These are phyloP conservation scores for Chaetomium olivaceum DNA, from an alignment of 2,329 filamentous ascomycete species.

Conservation along the genomic window DNA sequence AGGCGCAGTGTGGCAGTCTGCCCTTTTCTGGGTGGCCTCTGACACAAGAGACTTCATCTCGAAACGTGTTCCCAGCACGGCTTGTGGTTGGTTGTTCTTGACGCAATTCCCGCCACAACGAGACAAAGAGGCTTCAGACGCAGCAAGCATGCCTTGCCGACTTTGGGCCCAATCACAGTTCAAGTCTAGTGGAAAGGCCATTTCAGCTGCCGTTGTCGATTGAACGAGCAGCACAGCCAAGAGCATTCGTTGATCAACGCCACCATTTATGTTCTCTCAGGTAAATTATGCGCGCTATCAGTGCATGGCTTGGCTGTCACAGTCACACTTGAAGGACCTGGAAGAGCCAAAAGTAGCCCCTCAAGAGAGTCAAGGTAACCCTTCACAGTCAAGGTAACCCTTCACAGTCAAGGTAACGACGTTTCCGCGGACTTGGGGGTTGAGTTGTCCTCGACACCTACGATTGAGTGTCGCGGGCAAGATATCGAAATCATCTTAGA, in stretches of 20 bases:
- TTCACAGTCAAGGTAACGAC: neutral
- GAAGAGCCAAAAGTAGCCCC: neutral
- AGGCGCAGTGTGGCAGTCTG: slow-evolving; percentile 1
- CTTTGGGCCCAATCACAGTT: slow-evolving; percentile 1
- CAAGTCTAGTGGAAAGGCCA: neutral
- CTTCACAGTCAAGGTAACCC: neutral
- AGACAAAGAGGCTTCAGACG: slow-evolving; percentile 2
- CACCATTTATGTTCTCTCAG: neutral
- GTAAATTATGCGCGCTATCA: neutral
- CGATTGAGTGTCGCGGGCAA: neutral
- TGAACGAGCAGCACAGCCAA: neutral
- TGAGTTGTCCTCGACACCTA: neutral
- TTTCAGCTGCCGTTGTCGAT: neutral
- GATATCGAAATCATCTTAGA: neutral
- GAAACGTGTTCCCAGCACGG: slow-evolving; percentile 15
- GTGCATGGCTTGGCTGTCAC: neutral
- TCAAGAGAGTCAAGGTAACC: neutral
- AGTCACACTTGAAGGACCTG: neutral
- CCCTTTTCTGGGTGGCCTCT: neutral
- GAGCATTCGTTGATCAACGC: neutral
- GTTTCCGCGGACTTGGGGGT: neutral
- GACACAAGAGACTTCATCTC: neutral
- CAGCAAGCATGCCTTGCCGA: slow-evolving; percentile 2
- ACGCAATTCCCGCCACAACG: slow-evolving; percentile 3
- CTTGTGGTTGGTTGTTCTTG: slow-evolving; percentile 18